phyloP scores from a whole-genome alignment of 805 yeast species.

The Wickerhamiella sergipiensis region DNA sequence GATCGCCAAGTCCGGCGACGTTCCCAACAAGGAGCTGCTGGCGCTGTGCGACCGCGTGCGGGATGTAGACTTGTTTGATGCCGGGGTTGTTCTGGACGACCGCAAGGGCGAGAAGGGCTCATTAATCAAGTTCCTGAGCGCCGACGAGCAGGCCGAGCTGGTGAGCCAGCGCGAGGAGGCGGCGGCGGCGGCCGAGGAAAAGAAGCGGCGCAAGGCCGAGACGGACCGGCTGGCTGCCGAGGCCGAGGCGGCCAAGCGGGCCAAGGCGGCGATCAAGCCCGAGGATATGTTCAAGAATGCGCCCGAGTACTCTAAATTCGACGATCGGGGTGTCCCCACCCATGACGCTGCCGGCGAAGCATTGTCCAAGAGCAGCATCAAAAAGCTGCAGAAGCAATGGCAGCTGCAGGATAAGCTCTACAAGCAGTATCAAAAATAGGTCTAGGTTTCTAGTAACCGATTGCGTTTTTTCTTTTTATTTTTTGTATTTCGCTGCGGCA shows the following conservation, averaged over 20 bases:
- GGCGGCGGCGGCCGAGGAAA: slow-evolving; percentile 38
- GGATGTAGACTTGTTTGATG: slow-evolving; percentile 50
- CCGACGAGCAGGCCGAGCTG: slow-evolving; percentile 53
- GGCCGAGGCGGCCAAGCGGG: slow-evolving; percentile 47
- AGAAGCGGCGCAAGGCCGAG: slow-evolving; percentile 40
- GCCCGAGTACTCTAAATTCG: slow-evolving; percentile 60
- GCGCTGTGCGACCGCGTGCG: slow-evolving; percentile 65
- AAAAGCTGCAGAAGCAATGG: slow-evolving; percentile 67
- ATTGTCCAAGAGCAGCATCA: slow-evolving; percentile 68
- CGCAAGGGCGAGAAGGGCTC: slow-evolving; percentile 68
- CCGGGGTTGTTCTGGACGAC: slow-evolving; percentile 83
- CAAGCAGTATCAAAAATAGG: slow-evolving; percentile 37
- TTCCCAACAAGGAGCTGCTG: slow-evolving; percentile 39
- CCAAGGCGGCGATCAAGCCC: slow-evolving; percentile 61
- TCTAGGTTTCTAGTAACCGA: too few relatives aligned
- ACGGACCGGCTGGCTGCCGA: slow-evolving; percentile 13
- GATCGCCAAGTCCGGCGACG: slow-evolving; percentile 48
- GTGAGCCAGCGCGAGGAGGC: slow-evolving; percentile 43
- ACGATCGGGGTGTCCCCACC: slow-evolving; percentile 71
- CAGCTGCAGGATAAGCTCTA: slow-evolving; percentile 74
- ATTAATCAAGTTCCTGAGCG: slow-evolving; percentile 64
- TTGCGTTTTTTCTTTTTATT: too few relatives aligned
- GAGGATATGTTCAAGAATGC: slow-evolving; percentile 52
- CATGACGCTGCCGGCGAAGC: slow-evolving; percentile 59
- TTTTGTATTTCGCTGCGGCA: too few relatives aligned